Evolutionary conservation across 2,329 filamentous ascomycete species (phyloP).

Genomic region (Fusarium sp.): DNA sequence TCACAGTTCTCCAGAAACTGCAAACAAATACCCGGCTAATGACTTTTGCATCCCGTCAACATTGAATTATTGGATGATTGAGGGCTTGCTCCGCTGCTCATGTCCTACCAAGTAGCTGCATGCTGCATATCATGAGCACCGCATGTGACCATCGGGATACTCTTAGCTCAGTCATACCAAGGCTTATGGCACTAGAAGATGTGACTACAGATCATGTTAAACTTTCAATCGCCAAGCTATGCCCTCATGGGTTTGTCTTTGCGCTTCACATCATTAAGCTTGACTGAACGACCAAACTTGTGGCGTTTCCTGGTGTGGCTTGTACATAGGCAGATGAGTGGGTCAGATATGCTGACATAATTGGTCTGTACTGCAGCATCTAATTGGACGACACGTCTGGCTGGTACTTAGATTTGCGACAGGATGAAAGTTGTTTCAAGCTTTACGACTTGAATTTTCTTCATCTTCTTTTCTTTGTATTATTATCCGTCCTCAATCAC

Average conservation of each 20-base stretch:
- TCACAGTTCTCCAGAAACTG: background rate
- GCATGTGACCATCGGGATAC: conserved; percentile 5
- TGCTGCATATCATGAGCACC: conserved; percentile 28
- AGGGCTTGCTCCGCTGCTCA: background rate
- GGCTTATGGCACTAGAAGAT: background rate
- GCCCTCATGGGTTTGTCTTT: conserved; percentile 8
- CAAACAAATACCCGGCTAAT: background rate
- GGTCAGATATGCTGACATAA: conserved; percentile 38
- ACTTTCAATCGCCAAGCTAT: background rate
- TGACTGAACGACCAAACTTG: background rate
- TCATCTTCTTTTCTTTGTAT: background rate
- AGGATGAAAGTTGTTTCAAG: conserved; percentile 23
- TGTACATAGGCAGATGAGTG: background rate
- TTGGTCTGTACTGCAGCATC: background rate
- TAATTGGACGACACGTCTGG: conserved; percentile 33
- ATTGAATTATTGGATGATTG: background rate
- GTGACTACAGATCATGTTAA: background rate
- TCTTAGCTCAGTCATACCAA: background rate
- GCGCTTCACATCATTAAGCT: conserved; percentile 2
- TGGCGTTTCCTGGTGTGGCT: conserved; percentile 19
- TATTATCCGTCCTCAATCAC: too few species aligned
- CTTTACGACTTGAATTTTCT: conserved; percentile 8
- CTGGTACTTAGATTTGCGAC: conserved; percentile 40
- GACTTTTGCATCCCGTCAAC: background rate
- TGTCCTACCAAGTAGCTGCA: conserved; percentile 16